These are phyloP conservation scores for Daedalea quercina DNA, from an alignment of 768 basidiomycete genomes.

Conservation along the genomic window DNA sequence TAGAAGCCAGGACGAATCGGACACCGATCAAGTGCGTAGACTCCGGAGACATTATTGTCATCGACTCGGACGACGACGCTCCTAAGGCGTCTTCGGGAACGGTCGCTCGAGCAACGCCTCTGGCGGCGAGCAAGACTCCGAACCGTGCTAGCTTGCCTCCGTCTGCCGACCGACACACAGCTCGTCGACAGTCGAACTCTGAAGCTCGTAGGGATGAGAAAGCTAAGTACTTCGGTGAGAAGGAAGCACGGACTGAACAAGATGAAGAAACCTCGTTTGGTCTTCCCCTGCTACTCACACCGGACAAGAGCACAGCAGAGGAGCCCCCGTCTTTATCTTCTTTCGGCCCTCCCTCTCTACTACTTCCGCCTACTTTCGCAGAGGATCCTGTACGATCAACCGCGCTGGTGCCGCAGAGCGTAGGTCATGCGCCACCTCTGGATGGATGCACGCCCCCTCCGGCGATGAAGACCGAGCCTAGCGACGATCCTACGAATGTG, in stretches of 20 bases:
- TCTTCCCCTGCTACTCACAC: background rate
- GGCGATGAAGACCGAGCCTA: background rate
- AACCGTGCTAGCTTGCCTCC: background rate
- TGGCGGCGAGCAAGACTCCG: background rate
- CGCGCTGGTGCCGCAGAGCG: background rate
- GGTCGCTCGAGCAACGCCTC: background rate
- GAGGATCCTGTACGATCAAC: background rate
- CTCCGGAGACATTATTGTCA: slow-evolving; percentile 23
- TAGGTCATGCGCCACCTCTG: background rate
- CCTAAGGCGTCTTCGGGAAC: no score
- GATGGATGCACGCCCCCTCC: background rate
- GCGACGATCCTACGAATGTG: background rate
- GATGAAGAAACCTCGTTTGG: background rate
- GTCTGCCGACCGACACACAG: no score
- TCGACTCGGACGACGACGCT: slow-evolving; percentile 24
- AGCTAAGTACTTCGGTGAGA: no score
- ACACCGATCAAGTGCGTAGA: background rate
- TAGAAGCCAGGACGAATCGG: background rate
- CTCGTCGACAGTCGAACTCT: background rate
- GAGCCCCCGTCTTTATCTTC: background rate
- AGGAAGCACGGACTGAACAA: no score
- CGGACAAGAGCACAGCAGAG: background rate
- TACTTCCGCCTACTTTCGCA: background rate
- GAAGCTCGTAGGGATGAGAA: background rate
- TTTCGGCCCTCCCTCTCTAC: slow-evolving; percentile 8